These are phyloP conservation scores for Vickermania spadyakhi DNA, from an alignment of 208 protist species.

Conservation along the genomic window DNA sequence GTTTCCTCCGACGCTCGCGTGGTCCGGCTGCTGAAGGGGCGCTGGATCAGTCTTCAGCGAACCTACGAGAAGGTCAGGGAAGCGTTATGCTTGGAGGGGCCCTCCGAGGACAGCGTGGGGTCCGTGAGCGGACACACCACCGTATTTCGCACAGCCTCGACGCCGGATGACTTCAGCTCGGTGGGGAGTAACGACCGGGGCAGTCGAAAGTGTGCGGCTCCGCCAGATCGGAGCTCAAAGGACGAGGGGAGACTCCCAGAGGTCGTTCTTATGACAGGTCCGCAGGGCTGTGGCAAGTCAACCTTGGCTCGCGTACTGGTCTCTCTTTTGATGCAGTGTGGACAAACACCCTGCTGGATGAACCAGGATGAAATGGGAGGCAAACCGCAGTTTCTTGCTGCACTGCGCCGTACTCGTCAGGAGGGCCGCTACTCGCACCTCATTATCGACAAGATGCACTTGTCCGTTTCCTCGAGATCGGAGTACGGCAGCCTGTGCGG, in stretches of 20 bases:
- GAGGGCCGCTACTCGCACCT: conserved; percentile 47
- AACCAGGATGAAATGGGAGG: conserved; percentile 78
- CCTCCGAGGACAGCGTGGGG: not conserved
- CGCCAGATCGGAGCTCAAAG: not conserved
- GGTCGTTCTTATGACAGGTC: conserved; percentile 55
- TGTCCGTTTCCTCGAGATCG: conserved; percentile 32
- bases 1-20: conserved; percentile 24
- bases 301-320: conserved; percentile 56
- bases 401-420: conserved; percentile 26
- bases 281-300: conserved; percentile 81
- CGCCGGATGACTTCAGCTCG: not conserved
- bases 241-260: conserved; percentile 30
- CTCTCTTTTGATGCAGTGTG: conserved; percentile 38
- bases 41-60: conserved; percentile 60
- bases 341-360: conserved; percentile 49
- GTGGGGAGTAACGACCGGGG: not conserved
- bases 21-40: conserved; percentile 31
- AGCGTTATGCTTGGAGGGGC: conserved; percentile 9
- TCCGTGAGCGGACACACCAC: not conserved
- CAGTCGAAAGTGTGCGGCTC: not conserved
- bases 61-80: conserved; percentile 3
- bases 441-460: conserved; percentile 81
- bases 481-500: conserved; percentile 31
- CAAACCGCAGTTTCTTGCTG: conserved; percentile 32
- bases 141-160: not conserved